Base-by-base conservation (phyloP, 371 early-diverging fungal species). In the Basidiobolus meristosporus region DNA sequence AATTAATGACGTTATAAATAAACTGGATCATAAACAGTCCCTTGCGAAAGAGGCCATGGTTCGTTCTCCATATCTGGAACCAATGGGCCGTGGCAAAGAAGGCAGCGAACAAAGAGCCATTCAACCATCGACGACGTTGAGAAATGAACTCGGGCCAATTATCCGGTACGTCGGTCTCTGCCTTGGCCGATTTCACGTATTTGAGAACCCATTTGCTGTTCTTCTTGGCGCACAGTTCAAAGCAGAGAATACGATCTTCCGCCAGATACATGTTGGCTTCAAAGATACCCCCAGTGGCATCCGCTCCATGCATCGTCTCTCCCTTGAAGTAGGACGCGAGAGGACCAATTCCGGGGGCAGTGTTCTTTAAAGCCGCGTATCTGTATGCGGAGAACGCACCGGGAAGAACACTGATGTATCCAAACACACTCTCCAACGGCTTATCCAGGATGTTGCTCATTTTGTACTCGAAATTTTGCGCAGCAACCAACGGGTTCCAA, bases 401-500 rank as follows among this genome's bases (percentile, higher is more conserved):
- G 4, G 84, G 84, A 2, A 82, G 56, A 2, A 86, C 87, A 3
- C 72, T 63, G 42, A 86, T 86, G 48, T 79, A 86, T 1, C 87
- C 87, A 57, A 78, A 77, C n/a, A 77, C 73, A 0, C 71, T 71
- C 41, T 85, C 86, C 15, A 85, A 43, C 4, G 80, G 80, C 47
- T 86, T 86, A 45, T 86, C 86, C 18, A 86, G 58, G 33, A 86
- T 83, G 47, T 82, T 85, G 40, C 68, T 68, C 73, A 75, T 75
- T 54, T 78, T 78, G 60, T 82, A 85, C 57, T 85, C 86, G 57
- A 82, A 85, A 49, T 82, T 85, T 48, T 85, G 82, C 1, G 72
- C 67, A 3, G 86, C 86, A 0, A 82, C 78, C 7, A 85, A 46
- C 1, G 82, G 82, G 48, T 82, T 82, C 14, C 59, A 40, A 30